phyloP scores from a whole-genome alignment of 2,329 filamentous ascomycete genomes.

The Arthrobotrys musiformis region DNA sequence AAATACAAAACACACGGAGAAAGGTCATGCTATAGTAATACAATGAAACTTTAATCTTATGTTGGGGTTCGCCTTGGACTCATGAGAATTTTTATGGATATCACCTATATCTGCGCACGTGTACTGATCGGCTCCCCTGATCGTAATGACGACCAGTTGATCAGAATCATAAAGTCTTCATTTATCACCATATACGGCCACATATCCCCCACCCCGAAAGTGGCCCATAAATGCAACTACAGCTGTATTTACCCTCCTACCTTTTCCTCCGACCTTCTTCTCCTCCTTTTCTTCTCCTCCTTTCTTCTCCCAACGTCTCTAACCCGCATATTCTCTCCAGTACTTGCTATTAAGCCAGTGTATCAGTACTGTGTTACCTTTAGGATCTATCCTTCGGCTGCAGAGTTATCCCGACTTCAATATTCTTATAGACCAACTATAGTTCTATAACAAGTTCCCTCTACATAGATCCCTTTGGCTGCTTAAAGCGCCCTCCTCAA shows the following conservation, averaged over 20 bases:
- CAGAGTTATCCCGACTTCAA: neutral
- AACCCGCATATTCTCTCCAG: neutral
- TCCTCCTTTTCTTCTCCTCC: neutral
- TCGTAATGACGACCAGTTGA: neutral
- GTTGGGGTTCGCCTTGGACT: too few relatives aligned
- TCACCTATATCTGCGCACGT: too few relatives aligned
- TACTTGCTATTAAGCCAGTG: too few relatives aligned
- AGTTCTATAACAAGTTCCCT: neutral
- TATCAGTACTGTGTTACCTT: too few relatives aligned
- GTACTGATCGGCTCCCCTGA: too few relatives aligned
- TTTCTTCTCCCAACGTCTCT: neutral
- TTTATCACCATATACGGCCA: neutral
- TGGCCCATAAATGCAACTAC: neutral
- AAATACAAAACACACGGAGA: too few relatives aligned
- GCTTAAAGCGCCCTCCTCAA: slow-evolving; percentile 9
- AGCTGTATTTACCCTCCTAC: neutral
- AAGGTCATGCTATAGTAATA: too few relatives aligned
- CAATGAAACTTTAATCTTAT: too few relatives aligned
- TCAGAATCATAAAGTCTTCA: neutral
- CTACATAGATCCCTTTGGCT: slow-evolving; percentile 3
- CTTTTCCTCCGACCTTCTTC: neutral
- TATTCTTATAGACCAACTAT: neutral
- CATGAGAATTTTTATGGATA: too few relatives aligned
- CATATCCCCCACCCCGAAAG: neutral
- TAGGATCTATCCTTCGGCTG: neutral